These are phyloP conservation scores for Taphrina wiesneri DNA, from an alignment of 1,139 yeast species.

Conservation along the genomic window DNA sequence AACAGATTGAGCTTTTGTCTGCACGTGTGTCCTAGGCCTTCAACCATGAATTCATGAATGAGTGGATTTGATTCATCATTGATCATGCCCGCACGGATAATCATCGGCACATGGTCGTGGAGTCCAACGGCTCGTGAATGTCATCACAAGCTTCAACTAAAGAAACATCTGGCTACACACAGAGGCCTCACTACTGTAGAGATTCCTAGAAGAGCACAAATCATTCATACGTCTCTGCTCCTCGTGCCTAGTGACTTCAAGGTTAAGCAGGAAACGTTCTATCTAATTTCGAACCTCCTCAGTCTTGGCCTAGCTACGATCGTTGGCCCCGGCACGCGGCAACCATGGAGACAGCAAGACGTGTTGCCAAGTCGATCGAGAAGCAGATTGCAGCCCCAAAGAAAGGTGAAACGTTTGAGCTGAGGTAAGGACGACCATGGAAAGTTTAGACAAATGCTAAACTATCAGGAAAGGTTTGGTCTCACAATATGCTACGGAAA, in stretches of 20 bases:
- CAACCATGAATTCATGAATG: neutral
- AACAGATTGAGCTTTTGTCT: too few species aligned
- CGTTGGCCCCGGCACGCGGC: neutral
- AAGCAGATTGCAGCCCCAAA: constrained; percentile 30
- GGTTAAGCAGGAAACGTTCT: too few species aligned
- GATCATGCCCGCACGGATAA: too few species aligned
- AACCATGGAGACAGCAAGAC: constrained; percentile 17
- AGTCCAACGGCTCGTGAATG: neutral
- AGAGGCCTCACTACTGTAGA: too few species aligned
- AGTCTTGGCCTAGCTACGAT: too few species aligned
- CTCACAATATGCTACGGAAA: constrained; percentile 88
- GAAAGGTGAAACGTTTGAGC: constrained; percentile 35
- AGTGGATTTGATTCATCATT: too few species aligned
- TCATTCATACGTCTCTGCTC: too few species aligned
- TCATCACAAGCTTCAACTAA: constrained; percentile 6
- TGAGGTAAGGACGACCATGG: constrained; percentile 5
- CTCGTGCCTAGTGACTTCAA: too few species aligned
- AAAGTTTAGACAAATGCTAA: constrained; percentile 8
- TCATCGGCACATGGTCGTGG: neutral
- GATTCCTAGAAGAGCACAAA: too few species aligned
- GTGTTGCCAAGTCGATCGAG: constrained; percentile 24
- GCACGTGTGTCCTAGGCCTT: neutral
- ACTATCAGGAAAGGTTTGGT: constrained; percentile 89
- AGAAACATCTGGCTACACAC: too few species aligned
- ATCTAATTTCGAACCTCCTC: too few species aligned